These are phyloP conservation scores for Saccharomycopsis olivae DNA, from an alignment of 805 yeast genomes.

Conservation along the genomic window DNA sequence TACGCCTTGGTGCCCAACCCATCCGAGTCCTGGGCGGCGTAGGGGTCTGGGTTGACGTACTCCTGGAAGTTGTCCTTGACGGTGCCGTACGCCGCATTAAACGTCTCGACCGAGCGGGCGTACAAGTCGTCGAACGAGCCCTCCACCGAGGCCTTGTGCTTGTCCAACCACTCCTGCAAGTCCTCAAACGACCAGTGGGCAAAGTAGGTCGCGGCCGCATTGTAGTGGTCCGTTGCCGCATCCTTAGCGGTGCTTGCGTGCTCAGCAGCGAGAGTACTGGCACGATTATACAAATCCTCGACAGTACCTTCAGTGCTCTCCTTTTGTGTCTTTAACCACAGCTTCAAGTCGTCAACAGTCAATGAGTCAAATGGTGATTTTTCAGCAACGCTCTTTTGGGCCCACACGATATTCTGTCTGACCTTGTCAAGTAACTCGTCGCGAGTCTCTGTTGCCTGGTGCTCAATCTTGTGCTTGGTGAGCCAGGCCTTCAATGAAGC, in stretches of 20 bases:
- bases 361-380: slow-evolving; percentile 4
- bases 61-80: no score
- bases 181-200: slow-evolving; percentile 3
- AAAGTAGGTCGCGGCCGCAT: slow-evolving; percentile 2
- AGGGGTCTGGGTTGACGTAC: no score
- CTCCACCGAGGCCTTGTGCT: not conserved
- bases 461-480: slow-evolving; percentile 31
- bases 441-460: slow-evolving; percentile 28
- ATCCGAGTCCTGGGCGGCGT: no score
- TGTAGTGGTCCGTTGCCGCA: not conserved
- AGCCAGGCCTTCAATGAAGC: slow-evolving; percentile 42
- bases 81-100: no score
- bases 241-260: not conserved
- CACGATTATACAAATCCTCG: slow-evolving; percentile 24
- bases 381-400: not conserved
- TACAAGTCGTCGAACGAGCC: slow-evolving; percentile 1
- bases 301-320: slow-evolving; percentile 20
- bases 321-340: slow-evolving; percentile 8
- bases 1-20: no score
- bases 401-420: slow-evolving; percentile 24
- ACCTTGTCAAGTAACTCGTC: slow-evolving; percentile 37
- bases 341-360: slow-evolving; percentile 7
- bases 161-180: slow-evolving; percentile 1
- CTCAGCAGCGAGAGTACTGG: slow-evolving; percentile 1
- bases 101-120: not conserved